Percentiles rank a stretch among this genome's conserved stretches.
Evolutionary conservation across 2,329 filamentous ascomycete species (phyloP).

Genomic region (Chalara sp.): DNA sequence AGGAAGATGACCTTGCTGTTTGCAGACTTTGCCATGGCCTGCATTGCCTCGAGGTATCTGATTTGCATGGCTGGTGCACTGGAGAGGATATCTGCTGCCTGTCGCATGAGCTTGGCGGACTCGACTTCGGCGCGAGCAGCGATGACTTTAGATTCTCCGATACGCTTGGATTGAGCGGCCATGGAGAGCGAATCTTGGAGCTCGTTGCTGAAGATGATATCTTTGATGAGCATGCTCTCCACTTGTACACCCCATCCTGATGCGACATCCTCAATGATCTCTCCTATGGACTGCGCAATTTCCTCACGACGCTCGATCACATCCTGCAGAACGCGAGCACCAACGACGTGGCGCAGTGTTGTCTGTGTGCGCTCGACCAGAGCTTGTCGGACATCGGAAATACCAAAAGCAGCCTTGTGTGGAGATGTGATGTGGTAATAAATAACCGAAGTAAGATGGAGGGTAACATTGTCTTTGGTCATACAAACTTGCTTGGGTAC

Average conservation of each 20-base stretch:
- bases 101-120: constrained; percentile 84
- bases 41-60: constrained; percentile 96
- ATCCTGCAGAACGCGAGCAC: constrained; percentile 90
- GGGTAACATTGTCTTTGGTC: constrained; percentile 98
- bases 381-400: constrained; percentile 90
- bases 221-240: constrained; percentile 98
- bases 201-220: constrained; percentile 94
- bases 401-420: constrained; percentile 95
- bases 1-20: constrained; percentile 86
- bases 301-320: constrained; percentile 98
- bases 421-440: constrained; percentile 97
- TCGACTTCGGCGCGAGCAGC: constrained; percentile 96
- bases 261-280: constrained; percentile 96
- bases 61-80: constrained; percentile 97
- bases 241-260: constrained; percentile 91
- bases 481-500: constrained; percentile 96
- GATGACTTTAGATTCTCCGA: constrained; percentile 97
- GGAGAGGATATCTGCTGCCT: constrained; percentile 88
- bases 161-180: constrained; percentile 97
- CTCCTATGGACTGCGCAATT: constrained; percentile 87
- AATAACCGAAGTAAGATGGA: constrained; percentile 92
- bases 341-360: constrained; percentile 92
- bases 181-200: constrained; percentile 95
- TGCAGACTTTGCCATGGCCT: constrained; percentile 92
- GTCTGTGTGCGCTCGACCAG: constrained; percentile 97